A percentile compares a stretch with the other conserved stretches of the same genome.
These are phyloP conservation scores for Halophytophthora batemanensis DNA, from an alignment of 352 stramenopile species.

Conservation along the genomic window DNA sequence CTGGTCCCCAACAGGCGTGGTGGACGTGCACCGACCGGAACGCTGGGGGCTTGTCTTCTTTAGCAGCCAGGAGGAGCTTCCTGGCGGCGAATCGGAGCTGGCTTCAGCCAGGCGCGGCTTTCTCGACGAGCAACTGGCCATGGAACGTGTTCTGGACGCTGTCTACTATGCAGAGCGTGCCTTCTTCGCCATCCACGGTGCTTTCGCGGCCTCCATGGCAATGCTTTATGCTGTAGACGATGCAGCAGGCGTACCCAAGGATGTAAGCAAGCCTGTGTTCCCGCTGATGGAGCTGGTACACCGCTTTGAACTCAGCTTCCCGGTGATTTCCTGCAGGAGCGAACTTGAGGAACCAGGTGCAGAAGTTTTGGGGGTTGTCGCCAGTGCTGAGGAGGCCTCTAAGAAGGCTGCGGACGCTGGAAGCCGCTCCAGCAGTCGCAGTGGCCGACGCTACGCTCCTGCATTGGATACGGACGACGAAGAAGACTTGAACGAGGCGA, in stretches of 20 bases:
- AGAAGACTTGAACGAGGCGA: background rate
- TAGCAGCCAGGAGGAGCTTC: conserved; percentile 36
- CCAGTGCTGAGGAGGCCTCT: background rate
- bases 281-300: conserved; percentile 25
- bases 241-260: background rate
- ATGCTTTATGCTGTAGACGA: conserved; percentile 30
- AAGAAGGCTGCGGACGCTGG: conserved; percentile 1
- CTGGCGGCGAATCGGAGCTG: conserved; percentile 38
- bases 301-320: conserved; percentile 31
- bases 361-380: too few species aligned
- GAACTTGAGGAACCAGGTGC: conserved; percentile 2
- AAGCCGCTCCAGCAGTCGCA: conserved; percentile 3
- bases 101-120: conserved; percentile 29
- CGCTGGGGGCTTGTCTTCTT: conserved; percentile 74
- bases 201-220: conserved; percentile 41
- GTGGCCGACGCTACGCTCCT: conserved; percentile 18
- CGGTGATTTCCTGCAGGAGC: conserved; percentile 20
- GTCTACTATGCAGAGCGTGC: conserved; percentile 69
- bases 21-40: conserved; percentile 76
- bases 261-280: conserved; percentile 17
- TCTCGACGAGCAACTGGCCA: conserved; percentile 47
- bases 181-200: conserved; percentile 35
- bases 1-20: conserved; percentile 65
- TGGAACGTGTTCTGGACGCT: conserved; percentile 56
- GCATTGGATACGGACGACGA: conserved; percentile 20